These are phyloP conservation scores for Rubia yunnanensis DNA, from an alignment of 257 asterid species.

Conservation along the genomic window DNA sequence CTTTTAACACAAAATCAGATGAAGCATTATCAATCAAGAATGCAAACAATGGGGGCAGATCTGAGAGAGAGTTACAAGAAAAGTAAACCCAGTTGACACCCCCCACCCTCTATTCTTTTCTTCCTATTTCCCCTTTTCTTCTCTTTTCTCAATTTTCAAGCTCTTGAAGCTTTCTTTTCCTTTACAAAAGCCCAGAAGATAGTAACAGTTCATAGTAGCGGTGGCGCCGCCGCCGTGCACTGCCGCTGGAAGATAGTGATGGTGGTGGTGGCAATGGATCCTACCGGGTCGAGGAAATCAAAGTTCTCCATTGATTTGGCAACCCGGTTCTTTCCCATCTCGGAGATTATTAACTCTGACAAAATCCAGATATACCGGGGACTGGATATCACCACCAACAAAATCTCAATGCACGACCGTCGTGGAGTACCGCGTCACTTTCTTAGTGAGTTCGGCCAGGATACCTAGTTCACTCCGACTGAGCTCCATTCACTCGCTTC, in stretches of 20 bases:
- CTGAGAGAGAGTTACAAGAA: too few relatives aligned
- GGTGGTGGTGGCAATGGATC: slow-evolving; percentile 63
- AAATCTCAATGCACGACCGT: slow-evolving; percentile 46
- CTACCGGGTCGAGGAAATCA: slow-evolving; percentile 88
- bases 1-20: neutral
- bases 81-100: neutral
- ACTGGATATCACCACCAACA: slow-evolving; percentile 69
- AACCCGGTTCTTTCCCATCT: slow-evolving; percentile 40
- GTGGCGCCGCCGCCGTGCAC: slow-evolving; percentile 15
- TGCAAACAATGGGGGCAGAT: neutral
- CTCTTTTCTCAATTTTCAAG: slow-evolving; percentile 2
- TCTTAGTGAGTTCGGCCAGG: slow-evolving; percentile 63
- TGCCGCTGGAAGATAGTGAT: slow-evolving; percentile 27
- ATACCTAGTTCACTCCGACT: slow-evolving; percentile 51
- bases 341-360: slow-evolving; percentile 84
- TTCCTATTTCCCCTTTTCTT: too few relatives aligned
- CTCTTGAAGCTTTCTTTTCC: neutral
- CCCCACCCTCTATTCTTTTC: too few relatives aligned
- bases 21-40: neutral
- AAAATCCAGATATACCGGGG: slow-evolving; percentile 71
- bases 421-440: slow-evolving; percentile 60
- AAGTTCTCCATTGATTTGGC: slow-evolving; percentile 72
- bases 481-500: slow-evolving; percentile 40
- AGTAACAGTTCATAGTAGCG: slow-evolving; percentile 22
- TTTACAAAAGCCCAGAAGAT: slow-evolving; percentile 2